Percentiles rank a stretch among this genome's conserved stretches.
These are phyloP conservation scores for Cryptococcus deneoformans DNA, from an alignment of 1,284 basidiomycete species.

Conservation along the genomic window DNA sequence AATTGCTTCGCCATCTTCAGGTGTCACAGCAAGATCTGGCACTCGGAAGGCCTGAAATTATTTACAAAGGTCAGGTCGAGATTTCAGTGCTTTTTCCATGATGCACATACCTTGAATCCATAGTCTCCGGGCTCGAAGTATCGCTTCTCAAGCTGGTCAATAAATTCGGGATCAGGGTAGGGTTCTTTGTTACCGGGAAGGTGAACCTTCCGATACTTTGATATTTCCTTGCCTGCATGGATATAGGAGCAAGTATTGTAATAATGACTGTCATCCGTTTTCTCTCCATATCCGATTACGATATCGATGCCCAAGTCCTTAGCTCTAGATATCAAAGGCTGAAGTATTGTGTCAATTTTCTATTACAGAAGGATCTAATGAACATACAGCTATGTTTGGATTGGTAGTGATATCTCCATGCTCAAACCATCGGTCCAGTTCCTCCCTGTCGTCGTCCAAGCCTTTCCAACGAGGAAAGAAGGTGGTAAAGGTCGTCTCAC, in stretches of 20 bases:
- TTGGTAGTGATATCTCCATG: too few species aligned
- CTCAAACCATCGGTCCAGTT: too few species aligned
- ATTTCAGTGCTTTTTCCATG: not conserved
- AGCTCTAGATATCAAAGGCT: too few species aligned
- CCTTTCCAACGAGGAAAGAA: too few species aligned
- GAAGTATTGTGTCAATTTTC: too few species aligned
- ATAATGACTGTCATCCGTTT: conserved; percentile 9
- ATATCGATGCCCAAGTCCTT: conserved; percentile 12
- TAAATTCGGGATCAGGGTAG: conserved; percentile 9
- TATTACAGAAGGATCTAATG: too few species aligned
- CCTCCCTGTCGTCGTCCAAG: too few species aligned
- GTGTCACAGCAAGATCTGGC: too few species aligned
- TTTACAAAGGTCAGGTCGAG: not conserved
- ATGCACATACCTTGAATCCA: conserved; percentile 10
- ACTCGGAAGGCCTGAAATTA: too few species aligned
- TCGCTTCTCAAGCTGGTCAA: conserved; percentile 27
- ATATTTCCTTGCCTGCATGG: conserved; percentile 3
- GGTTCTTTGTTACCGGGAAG: conserved; percentile 20
- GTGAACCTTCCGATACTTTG: conserved; percentile 17
- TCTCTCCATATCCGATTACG: conserved; percentile 22
- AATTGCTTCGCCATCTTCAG: too few species aligned
- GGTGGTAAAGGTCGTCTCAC: too few species aligned
- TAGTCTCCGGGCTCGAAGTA: conserved; percentile 23
- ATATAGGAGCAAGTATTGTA: conserved; percentile 24
- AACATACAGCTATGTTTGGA: too few species aligned